Evolutionary conservation across 768 basidiomycete species (phyloP), one percentile per base, ranked within the genome.

Genomic region (Amyloporia xantha): DNA sequence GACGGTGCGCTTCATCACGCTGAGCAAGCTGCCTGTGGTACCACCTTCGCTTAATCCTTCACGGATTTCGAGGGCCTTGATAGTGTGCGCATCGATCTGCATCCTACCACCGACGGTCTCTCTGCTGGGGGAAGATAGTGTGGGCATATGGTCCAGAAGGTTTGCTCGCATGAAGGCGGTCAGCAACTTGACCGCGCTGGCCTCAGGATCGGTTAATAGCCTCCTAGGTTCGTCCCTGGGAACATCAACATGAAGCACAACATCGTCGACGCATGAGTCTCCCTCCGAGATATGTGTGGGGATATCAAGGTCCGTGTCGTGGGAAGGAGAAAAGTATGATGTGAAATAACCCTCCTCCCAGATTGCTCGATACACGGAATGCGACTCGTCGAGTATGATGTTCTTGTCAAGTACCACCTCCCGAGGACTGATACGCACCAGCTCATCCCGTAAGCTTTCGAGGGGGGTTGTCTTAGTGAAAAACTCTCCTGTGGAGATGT

Each of bases 401-500:
- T 53, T 55, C 15, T 69, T 58, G 23, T 79, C 60, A 3, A 95
- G 75, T 40, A 96, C 83, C 39, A 96, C 77, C 66, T 97, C 93
- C 44, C 78, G 78, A 4, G 94, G 94, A 26, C 68, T 69, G 38
- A 96, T 85, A 19, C 91, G 79, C 6, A 81, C 81, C 21, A 98
- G 70, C 53, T 95, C 87, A 59, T 96, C 91, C 47, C 80, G 78
- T 25, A 98, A 66, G 35, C 62, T 69, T 20, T 79, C 78, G 13
- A 73, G 41, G 2, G 71, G 65, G 10, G 78, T 73, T 5, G 66
- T 62, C 54, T 88, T 88, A 10, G 87, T 84, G 64, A 87, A 92
- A 64, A 95, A 91, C 60, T 95, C 93, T 51, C 91, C 91, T 0
- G 93, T 96, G 12, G 94, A 93, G 15, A 96, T 79, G 61, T 98